Evolutionary conservation across 2,329 filamentous ascomycete genomes (phyloP).

Genomic region (Trichoderma cornu-damae): DNA sequence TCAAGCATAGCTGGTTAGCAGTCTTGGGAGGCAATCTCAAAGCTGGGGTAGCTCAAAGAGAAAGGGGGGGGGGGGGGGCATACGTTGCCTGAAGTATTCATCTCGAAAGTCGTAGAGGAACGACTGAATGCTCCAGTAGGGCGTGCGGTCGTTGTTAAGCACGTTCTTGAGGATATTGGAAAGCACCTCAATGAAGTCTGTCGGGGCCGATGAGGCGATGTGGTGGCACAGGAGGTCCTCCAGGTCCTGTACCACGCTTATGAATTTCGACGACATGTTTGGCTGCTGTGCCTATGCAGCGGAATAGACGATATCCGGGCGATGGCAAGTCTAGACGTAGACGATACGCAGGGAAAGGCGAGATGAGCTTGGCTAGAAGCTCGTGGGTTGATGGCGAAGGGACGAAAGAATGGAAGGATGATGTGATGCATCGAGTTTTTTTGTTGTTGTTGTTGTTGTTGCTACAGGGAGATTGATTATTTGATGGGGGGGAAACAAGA

Average conservation of each 20-base stretch:
- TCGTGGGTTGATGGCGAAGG: neutral
- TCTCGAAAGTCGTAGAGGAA: conserved; percentile 11
- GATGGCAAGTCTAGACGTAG: too few relatives aligned
- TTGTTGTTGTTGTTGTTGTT: too few relatives aligned
- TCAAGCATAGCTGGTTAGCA: neutral
- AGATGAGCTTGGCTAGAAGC: neutral
- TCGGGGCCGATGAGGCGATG: neutral
- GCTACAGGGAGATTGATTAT: neutral
- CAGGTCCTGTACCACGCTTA: conserved; percentile 9
- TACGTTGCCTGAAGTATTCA: conserved; percentile 6
- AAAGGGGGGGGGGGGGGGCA: neutral
- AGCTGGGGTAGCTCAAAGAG: neutral
- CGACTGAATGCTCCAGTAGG: conserved; percentile 16
- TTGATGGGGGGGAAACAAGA: neutral
- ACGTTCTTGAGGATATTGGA: neutral
- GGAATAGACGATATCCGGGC: neutral
- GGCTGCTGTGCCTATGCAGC: neutral
- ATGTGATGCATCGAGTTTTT: conserved; percentile 4
- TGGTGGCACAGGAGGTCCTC: conserved; percentile 14
- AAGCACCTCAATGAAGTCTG: neutral
- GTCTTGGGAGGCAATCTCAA: too few relatives aligned
- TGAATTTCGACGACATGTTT: conserved; percentile 1
- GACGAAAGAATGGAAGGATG: neutral
- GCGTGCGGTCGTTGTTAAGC: neutral
- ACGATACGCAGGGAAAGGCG: too few relatives aligned